Evolutionary conservation across 768 basidiomycete species (phyloP), one percentile per base, ranked within the genome.

Genomic region (Boletus bicolor): DNA sequence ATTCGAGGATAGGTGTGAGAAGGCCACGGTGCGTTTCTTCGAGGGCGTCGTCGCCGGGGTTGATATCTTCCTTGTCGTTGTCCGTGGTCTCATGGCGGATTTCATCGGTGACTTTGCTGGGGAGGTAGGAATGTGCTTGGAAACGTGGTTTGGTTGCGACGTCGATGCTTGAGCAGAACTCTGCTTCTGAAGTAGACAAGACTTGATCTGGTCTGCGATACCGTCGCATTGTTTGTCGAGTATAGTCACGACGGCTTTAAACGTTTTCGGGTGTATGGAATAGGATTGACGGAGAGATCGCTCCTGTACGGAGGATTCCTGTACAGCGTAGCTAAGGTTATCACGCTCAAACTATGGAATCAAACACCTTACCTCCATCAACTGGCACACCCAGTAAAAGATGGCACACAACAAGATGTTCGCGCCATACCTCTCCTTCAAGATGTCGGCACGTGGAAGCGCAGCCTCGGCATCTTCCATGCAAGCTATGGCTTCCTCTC

Each of bases 311-410:
- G 62, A 41, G 24, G 64, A 41, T 38, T 68, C 59, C 70, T 72
- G 49, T 26, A 28, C 19, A 14, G 24, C 4, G 10, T 39, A 26
- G 39, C 1, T 49, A 24, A 14, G 17, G 9, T 24, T 3, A 32
- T 3, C 4, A 1, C 7, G 8, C 12, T 24, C 44, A 4, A 24
- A 38, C 2, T 17, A 7, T 5, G 28, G 4, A 24, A 37, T 32
- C 0, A 5, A n/a, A 34, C 1, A 46, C 0, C 49, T 44, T 41
- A 80, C 80, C 63, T 75, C 73, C 34, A 74, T 64, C 37, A 72
- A 44, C 39, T 72, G 72, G 47, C 71, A 78, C 3, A 76, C 70
- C 81, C 80, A 82, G 50, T 71, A 76, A 61, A 79, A 82, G 4
- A 81, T 62, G 4, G 73, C 74, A 44, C 73, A 76, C 39, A 62